Conservation (phyloP, 139 green algal genomes). For the Astrephomene gubernaculifera region DNA sequence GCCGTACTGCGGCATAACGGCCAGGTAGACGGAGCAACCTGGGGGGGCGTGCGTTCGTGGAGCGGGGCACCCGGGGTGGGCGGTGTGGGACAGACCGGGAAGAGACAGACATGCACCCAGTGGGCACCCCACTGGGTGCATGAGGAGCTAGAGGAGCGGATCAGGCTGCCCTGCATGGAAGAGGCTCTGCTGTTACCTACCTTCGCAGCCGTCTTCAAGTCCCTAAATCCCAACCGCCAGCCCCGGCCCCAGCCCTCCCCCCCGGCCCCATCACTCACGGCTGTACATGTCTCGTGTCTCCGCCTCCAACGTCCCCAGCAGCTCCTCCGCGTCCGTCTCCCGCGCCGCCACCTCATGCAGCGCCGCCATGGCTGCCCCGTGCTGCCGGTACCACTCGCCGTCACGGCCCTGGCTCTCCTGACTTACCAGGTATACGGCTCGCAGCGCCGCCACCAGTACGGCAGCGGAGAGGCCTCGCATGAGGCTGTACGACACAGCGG, state of each 20-base stretch:
- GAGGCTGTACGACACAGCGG: conserved; percentile 7
- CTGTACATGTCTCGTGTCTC: conserved; percentile 26
- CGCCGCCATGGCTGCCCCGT: conserved; percentile 28
- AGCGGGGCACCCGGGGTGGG: background rate
- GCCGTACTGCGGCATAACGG: conserved; percentile 16
- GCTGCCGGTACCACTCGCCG: conserved; percentile 29
- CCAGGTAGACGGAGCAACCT: conserved; percentile 41
- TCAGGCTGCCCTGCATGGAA: too few relatives aligned
- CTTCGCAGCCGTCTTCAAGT: too few relatives aligned
- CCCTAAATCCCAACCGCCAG: background rate
- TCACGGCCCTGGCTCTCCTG: conserved; percentile 19
- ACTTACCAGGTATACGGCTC: conserved; percentile 38
- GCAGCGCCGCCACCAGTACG: conserved; percentile 26
- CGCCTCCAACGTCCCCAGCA: conserved; percentile 11
- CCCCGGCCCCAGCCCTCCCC: background rate
- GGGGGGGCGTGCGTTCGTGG: background rate
- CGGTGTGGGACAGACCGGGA: background rate
- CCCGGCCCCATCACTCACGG: conserved; percentile 13
- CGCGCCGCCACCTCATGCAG: conserved; percentile 27
- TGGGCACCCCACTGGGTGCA: too few relatives aligned
- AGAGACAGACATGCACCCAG: too few relatives aligned
- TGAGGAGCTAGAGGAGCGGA: too few relatives aligned
- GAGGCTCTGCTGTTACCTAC: too few relatives aligned
- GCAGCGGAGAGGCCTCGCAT: conserved; percentile 5
- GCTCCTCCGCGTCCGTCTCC: conserved; percentile 31